A percentile compares a stretch with the other conserved stretches of the same genome.
Conservation (phyloP, 2,329 filamentous ascomycete species). For the Colletotrichum gloeosporioides region DNA sequence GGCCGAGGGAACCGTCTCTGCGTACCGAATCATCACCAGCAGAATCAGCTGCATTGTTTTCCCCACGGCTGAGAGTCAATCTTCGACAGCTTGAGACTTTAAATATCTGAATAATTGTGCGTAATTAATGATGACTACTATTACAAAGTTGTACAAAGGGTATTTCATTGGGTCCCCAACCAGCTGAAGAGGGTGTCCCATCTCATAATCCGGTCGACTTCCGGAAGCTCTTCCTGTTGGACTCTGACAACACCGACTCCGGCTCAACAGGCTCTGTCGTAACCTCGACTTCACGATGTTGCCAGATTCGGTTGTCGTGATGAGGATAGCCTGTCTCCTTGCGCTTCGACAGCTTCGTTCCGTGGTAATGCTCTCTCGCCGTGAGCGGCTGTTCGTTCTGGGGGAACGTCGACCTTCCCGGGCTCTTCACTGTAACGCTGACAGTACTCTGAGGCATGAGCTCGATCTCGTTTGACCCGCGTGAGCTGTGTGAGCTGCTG, state of each 20-base stretch:
- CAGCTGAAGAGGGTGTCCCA: not conserved
- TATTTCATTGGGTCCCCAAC: not conserved
- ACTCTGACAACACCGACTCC: not conserved
- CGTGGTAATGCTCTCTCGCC: conserved; percentile 9
- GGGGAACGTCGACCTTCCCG: not conserved
- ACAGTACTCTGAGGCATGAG: not conserved
- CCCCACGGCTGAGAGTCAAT: not conserved
- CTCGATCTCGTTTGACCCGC: conserved; percentile 4
- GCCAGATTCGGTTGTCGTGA: conserved; percentile 12
- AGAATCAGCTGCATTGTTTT: not conserved
- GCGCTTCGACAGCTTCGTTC: not conserved
- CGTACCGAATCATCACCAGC: not conserved
- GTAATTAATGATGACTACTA: not conserved
- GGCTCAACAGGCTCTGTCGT: conserved; percentile 20
- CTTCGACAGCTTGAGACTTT: not conserved
- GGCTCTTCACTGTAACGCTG: conserved; percentile 10
- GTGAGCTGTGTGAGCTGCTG: conserved; percentile 16
- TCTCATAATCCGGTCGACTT: not conserved
- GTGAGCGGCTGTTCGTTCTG: not conserved
- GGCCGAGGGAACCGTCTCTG: not conserved
- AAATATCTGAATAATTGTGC: not conserved
- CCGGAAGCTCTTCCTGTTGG: conserved; percentile 1
- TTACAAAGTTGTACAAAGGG: not conserved
- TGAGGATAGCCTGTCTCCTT: not conserved
- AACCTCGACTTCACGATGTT: conserved; percentile 15